A percentile compares a stretch with the other conserved stretches of the same genome.
Evolutionary conservation across 805 yeast species (phyloP).

Genomic region (Isabelozyma pseudorhagii): DNA sequence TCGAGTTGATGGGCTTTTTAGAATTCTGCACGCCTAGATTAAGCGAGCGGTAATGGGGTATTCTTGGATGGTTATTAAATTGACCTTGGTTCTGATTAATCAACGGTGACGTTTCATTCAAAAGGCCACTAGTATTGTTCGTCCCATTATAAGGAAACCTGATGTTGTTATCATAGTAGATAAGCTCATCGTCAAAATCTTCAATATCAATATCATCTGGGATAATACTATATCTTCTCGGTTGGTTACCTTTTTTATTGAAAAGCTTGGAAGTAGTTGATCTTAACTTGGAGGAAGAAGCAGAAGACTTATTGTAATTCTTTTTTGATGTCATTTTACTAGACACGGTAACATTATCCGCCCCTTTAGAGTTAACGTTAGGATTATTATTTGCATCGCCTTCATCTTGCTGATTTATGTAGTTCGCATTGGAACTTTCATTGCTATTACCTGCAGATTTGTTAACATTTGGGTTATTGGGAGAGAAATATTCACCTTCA

Average conservation of each 20-base stretch:
- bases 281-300: constrained; percentile 44
- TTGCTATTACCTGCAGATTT: neutral
- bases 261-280: constrained; percentile 73
- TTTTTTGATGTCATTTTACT: constrained; percentile 21
- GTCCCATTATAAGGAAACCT: constrained; percentile 32
- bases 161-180: constrained; percentile 41
- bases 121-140: constrained; percentile 13
- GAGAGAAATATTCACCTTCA: constrained; percentile 19
- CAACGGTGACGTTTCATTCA: constrained; percentile 31
- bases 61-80: constrained; percentile 9
- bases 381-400: neutral
- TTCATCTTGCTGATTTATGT: neutral
- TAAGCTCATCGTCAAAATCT: constrained; percentile 51
- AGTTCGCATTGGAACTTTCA: constrained; percentile 1
- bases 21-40: constrained; percentile 27
- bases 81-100: constrained; percentile 16
- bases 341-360: constrained; percentile 5
- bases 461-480: neutral
- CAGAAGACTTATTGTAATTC: constrained; percentile 23
- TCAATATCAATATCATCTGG: constrained; percentile 61
- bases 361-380: too few species aligned
- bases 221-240: constrained; percentile 69
- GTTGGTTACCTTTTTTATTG: constrained; percentile 69
- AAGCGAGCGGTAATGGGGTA: constrained; percentile 41
- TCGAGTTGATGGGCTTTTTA: constrained; percentile 8